A percentile compares a stretch with the other conserved stretches of the same genome.
Evolutionary conservation across 2,329 filamentous ascomycete species (phyloP).

Genomic region (Aureobasidium subglaciale): DNA sequence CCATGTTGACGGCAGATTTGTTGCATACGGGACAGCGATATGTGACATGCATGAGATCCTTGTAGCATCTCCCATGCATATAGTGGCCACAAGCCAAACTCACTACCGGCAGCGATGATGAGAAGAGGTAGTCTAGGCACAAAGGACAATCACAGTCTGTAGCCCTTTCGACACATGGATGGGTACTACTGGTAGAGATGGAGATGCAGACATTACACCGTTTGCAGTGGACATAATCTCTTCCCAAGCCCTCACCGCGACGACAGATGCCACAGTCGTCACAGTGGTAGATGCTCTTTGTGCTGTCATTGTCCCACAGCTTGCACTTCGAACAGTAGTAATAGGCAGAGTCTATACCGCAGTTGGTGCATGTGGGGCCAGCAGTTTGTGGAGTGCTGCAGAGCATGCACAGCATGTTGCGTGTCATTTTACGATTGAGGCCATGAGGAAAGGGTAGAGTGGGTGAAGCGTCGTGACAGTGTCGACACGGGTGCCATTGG

Average conservation of each 20-base stretch:
- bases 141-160: slow-evolving; percentile 96
- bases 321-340: slow-evolving; percentile 96
- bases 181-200: slow-evolving; percentile 73
- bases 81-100: slow-evolving; percentile 96
- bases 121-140: slow-evolving; percentile 94
- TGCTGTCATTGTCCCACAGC: slow-evolving; percentile 88
- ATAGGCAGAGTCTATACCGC: slow-evolving; percentile 68
- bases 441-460: slow-evolving; percentile 34
- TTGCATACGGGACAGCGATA: slow-evolving; percentile 97
- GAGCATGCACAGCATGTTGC: slow-evolving; percentile 96
- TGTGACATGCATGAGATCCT: slow-evolving; percentile 77
- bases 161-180: slow-evolving; percentile 89
- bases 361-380: slow-evolving; percentile 68
- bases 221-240: slow-evolving; percentile 98
- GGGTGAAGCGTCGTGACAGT: slow-evolving; percentile 92
- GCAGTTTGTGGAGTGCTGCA: slow-evolving; percentile 80
- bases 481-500: slow-evolving; percentile 88
- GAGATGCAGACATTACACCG: slow-evolving; percentile 92
- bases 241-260: slow-evolving; percentile 81
- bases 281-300: slow-evolving; percentile 93
- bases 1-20: slow-evolving; percentile 97
- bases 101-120: slow-evolving; percentile 77
- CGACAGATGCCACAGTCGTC: slow-evolving; percentile 93
- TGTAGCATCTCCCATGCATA: slow-evolving; percentile 85
- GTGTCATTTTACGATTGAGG: slow-evolving; percentile 74